These are phyloP conservation scores for Erucastrum elatum DNA, from an alignment of 345 rosid genomes.

Conservation along the genomic window DNA sequence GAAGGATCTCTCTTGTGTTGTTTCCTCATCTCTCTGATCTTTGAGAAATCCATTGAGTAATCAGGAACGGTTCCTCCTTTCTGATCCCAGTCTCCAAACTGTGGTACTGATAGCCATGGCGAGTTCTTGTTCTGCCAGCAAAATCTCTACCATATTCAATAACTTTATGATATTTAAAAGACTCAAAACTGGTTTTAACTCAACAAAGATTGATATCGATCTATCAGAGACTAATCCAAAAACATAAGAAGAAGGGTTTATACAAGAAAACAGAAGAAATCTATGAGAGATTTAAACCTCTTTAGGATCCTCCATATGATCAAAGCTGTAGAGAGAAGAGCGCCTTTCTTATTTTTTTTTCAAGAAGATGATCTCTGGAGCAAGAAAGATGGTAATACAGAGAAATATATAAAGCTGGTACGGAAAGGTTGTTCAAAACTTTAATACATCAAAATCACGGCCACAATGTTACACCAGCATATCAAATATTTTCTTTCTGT, in stretches of 20 bases:
- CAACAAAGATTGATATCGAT: neutral
- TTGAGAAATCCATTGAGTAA: slow-evolving; percentile 85
- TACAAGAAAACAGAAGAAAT: neutral
- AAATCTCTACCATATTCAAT: neutral
- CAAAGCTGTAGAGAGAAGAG: slow-evolving; percentile 10
- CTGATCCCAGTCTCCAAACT: slow-evolving; percentile 97
- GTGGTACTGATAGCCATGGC: slow-evolving; percentile 96
- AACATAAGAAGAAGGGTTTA: neutral
- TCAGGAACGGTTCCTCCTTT: slow-evolving; percentile 77
- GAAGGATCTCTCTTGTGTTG: slow-evolving; percentile 87
- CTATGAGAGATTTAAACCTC: slow-evolving; percentile 45
- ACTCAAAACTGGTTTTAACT: neutral
- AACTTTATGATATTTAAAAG: neutral
- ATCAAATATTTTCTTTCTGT: neutral
- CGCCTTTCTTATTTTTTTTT: neutral
- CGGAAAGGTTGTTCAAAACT: neutral
- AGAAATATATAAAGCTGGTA: neutral
- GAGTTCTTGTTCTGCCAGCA: slow-evolving; percentile 51
- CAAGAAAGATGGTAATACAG: neutral
- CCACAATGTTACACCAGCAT: neutral
- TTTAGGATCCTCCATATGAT: slow-evolving; percentile 60
- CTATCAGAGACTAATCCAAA: neutral
- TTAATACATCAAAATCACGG: slow-evolving; percentile 29
- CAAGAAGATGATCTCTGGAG: slow-evolving; percentile 6
- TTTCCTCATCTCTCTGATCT: slow-evolving; percentile 93